A percentile compares a stretch with the other conserved stretches of the same genome.
These are phyloP conservation scores for Leishmania tropica DNA, from an alignment of 208 protist genomes.

Conservation along the genomic window DNA sequence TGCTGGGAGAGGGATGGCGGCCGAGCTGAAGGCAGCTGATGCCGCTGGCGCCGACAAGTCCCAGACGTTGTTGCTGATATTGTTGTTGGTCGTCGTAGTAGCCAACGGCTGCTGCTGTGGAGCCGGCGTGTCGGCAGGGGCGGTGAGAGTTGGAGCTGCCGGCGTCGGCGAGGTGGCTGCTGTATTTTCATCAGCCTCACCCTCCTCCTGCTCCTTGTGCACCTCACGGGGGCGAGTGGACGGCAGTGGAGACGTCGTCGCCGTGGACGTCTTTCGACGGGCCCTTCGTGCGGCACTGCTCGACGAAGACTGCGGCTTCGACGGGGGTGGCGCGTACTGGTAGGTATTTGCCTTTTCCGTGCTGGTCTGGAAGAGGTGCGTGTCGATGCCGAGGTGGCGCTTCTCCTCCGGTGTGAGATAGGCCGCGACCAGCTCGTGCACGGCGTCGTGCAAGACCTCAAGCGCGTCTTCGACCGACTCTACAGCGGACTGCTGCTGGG, in stretches of 20 bases:
- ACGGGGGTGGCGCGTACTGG: conserved; percentile 48
- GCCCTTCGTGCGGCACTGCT: not conserved
- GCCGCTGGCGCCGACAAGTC: not conserved
- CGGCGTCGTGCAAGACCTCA: conserved; percentile 43
- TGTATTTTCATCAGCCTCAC: not conserved
- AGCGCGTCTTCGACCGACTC: conserved; percentile 37
- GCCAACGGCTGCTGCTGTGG: not conserved
- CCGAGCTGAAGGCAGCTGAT: not conserved
- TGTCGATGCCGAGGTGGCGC: conserved; percentile 75
- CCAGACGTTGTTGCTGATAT: not conserved
- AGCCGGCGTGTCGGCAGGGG: not conserved
- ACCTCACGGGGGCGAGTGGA: not conserved
- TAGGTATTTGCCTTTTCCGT: conserved; percentile 53
- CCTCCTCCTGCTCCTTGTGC: not conserved
- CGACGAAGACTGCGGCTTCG: not conserved
- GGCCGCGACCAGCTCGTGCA: conserved; percentile 59
- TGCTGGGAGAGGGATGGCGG: not conserved
- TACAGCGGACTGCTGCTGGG: conserved; percentile 67
- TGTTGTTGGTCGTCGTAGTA: not conserved
- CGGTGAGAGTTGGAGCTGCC: not conserved
- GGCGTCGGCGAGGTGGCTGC: not conserved
- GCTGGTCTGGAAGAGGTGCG: conserved; percentile 78
- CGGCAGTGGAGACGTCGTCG: not conserved
- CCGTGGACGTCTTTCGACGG: not conserved
- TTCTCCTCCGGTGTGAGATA: conserved; percentile 84